A percentile compares a stretch with the other conserved stretches of the same genome.
Conservation (phyloP, 2,329 filamentous ascomycete genomes). For the Taxawa tesnikishii region DNA sequence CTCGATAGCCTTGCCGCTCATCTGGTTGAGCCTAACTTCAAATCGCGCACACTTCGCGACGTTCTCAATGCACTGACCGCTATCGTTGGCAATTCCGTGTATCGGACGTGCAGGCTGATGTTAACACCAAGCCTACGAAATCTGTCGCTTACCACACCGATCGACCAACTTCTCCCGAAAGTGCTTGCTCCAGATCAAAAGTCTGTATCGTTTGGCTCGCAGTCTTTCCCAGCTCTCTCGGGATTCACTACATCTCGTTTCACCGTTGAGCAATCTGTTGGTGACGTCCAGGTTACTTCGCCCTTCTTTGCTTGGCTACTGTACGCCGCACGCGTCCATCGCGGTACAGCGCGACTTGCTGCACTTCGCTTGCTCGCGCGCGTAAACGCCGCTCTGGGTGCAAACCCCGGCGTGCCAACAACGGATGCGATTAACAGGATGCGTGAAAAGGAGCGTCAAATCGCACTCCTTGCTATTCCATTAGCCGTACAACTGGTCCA, state of each 20-base stretch:
- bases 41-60: conserved; percentile 40
- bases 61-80: conserved; percentile 65
- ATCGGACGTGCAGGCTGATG: conserved; percentile 52
- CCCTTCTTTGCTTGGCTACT: conserved; percentile 36
- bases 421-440: conserved; percentile 16
- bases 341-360: conserved; percentile 24
- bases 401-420: conserved; percentile 16
- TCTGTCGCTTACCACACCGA: conserved; percentile 12
- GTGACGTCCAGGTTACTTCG: conserved; percentile 30
- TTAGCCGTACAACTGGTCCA: conserved; percentile 36
- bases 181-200: conserved; percentile 8
- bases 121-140: conserved; percentile 33
- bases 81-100: conserved; percentile 68
- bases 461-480: conserved; percentile 33
- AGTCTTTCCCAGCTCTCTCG: conserved; percentile 6
- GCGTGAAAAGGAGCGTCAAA: conserved; percentile 25
- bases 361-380: conserved; percentile 27
- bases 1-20: conserved; percentile 67
- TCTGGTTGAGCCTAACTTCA: conserved; percentile 41
- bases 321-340: conserved; percentile 28
- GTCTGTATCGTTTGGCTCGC: conserved; percentile 7
- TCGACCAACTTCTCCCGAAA: conserved; percentile 8
- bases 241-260: conserved; percentile 2
- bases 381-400: conserved; percentile 20
- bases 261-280: conserved; percentile 8